Percentiles rank a stretch among this genome's conserved stretches.
Conservation (phyloP, 495 filamentous ascomycete species). For the Glutinoglossum americanum region DNA sequence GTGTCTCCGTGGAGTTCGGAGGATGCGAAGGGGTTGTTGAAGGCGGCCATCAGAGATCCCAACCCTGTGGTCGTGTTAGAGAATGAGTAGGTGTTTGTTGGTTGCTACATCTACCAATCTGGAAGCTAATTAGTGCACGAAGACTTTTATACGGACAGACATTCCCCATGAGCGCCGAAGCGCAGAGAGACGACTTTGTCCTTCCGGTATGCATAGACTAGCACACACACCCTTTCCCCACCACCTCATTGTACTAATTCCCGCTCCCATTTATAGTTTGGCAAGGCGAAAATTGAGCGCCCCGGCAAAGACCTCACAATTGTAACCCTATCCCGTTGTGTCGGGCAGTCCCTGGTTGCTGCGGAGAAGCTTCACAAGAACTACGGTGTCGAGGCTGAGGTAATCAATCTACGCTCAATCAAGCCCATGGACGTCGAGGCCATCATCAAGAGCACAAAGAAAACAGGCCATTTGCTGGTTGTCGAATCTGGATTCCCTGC, state of each 20-base stretch:
- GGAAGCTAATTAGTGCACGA: conserved; percentile 9
- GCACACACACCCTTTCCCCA: not conserved
- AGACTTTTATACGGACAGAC: conserved; percentile 76
- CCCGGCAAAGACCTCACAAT: conserved; percentile 89
- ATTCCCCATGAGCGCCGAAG: conserved; percentile 92
- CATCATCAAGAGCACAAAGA: conserved; percentile 93
- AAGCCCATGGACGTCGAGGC: conserved; percentile 91
- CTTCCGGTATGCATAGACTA: conserved; percentile 32
- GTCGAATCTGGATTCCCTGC: conserved; percentile 93
- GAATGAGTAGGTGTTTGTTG: conserved; percentile 47
- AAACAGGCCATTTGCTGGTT: conserved; percentile 77
- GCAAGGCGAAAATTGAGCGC: conserved; percentile 97
- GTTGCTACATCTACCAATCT: not conserved
- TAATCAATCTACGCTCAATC: conserved; percentile 91
- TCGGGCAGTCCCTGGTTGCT: conserved; percentile 76
- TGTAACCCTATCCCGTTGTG: conserved; percentile 80
- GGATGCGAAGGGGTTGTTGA: conserved; percentile 92
- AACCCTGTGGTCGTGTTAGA: conserved; percentile 90
- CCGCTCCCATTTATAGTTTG: conserved; percentile 25
- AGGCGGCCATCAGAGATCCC: conserved; percentile 94
- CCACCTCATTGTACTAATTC: conserved; percentile 4
- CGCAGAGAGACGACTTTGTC: conserved; percentile 88
- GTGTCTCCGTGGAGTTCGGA: conserved; percentile 88
- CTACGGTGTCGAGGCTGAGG: conserved; percentile 88
- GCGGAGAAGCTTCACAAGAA: conserved; percentile 82